Evolutionary conservation across 179 eudicot genomes (phyloP), one percentile per base, ranked within the genome.

Genomic region (Camellia oleifera): DNA sequence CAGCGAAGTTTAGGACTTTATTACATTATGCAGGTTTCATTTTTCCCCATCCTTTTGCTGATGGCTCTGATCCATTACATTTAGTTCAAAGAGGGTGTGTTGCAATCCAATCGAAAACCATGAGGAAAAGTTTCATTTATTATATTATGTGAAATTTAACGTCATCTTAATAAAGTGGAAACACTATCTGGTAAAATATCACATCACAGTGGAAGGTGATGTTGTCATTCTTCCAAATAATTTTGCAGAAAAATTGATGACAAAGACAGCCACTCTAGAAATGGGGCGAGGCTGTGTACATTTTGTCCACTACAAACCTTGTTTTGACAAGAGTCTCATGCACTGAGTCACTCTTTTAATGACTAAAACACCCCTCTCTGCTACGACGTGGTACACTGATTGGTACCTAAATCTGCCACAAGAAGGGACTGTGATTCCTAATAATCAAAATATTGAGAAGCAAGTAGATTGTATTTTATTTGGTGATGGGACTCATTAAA

Each of bases 141-240:
- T 45, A 4, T 64, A 10, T 17, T 11, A 26, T 44, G 14, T 40
- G 52, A 42, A 63, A 50, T 74, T 46, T 13, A 74, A n/a, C 1
- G 6, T 15, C 45, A 75, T 48, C 73, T 48, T 69, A 4, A 75
- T 46, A 18, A 60, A 42, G 61, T 15, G 68, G 75, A 60, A 71
- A 75, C 44, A 60, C n/a, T 70, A 72, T 72, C 66, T 42, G 79
- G 69, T 75, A 32, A 45, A 60, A 74, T 53, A 69, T 81, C 70
- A 40, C 75, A 68, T 75, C 73, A 52, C 69, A 60, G 40, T 46
- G 74, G 75, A 76, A 81, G 64, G 65, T 81, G 74, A 57, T 75
- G 69, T 40, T 75, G 9, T 58, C 68, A 18, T 48, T 74, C 73
- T 62, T 52, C 70, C 46, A 56, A 23, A 58, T 10, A 74, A 44